Evolutionary conservation across 2,329 filamentous ascomycete species (phyloP).

Genomic region (Aschersonia sp.): DNA sequence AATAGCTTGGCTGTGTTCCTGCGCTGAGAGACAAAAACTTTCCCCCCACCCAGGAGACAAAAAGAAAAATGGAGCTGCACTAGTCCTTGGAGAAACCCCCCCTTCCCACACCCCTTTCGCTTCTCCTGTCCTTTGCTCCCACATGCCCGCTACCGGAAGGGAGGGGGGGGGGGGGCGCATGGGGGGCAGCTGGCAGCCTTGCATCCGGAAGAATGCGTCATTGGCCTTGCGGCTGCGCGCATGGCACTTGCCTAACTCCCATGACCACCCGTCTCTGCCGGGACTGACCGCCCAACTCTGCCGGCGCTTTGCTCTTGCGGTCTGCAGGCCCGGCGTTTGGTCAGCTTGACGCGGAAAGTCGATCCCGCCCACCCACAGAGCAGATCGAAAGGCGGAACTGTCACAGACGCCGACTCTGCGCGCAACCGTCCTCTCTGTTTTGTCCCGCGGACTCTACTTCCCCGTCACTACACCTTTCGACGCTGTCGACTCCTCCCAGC

Average conservation of each 20-base stretch:
- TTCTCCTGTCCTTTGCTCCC: no score
- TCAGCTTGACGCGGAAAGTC: neutral
- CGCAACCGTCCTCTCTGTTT: neutral
- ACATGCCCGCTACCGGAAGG: no score
- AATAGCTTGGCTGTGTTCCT: neutral
- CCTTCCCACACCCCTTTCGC: no score
- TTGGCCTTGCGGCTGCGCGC: constrained; percentile 12
- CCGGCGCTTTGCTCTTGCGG: neutral
- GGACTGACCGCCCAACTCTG: constrained; percentile 12
- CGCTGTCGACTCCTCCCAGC: no score
- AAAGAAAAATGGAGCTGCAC: no score
- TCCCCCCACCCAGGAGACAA: no score
- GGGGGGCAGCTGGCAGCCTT: constrained; percentile 4
- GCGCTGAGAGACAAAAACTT: neutral
- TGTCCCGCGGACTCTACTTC: constrained; percentile 1
- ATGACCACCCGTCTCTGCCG: constrained; percentile 16
- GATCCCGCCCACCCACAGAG: neutral
- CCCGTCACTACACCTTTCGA: neutral
- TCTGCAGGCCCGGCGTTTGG: neutral
- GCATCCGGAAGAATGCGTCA: constrained; percentile 15
- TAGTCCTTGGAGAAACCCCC: no score
- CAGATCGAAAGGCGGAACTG: constrained; percentile 2
- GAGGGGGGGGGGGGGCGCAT: no score
- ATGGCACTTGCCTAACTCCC: constrained; percentile 5
- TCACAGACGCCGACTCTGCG: constrained; percentile 3